These are phyloP conservation scores for Macrocybe gigantea DNA, from an alignment of 768 basidiomycete species.

Conservation along the genomic window DNA sequence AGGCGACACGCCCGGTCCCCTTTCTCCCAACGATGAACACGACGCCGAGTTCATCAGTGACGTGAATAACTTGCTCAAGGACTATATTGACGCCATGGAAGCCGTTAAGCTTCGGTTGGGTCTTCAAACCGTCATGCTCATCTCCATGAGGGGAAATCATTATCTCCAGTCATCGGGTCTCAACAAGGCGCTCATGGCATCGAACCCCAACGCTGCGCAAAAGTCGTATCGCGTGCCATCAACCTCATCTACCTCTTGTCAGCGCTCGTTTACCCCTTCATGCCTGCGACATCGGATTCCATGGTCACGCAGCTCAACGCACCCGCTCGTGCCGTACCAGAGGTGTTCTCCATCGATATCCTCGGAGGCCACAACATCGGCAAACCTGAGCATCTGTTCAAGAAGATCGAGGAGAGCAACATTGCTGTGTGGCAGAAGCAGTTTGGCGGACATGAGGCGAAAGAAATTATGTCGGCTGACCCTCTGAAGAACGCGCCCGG, in stretches of 20 bases:
- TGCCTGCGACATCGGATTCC: constrained; percentile 82
- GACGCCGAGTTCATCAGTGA: constrained; percentile 77
- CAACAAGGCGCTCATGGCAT: constrained; percentile 81
- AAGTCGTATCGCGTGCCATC: constrained; percentile 83
- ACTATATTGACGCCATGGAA: constrained; percentile 87
- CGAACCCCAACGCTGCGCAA: constrained; percentile 79
- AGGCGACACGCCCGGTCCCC: constrained; percentile 59
- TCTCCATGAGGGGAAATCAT: constrained; percentile 85
- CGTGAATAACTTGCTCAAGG: constrained; percentile 71
- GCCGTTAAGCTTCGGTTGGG: constrained; percentile 84
- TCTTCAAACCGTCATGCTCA: constrained; percentile 81
- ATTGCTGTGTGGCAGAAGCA: constrained; percentile 73
- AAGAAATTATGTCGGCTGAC: constrained; percentile 29
- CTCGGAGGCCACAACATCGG: constrained; percentile 83
- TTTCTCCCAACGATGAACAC: constrained; percentile 58
- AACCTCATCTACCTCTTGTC: constrained; percentile 92
- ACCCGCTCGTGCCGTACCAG: constrained; percentile 75
- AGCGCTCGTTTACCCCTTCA: constrained; percentile 87
- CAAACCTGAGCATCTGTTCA: constrained; percentile 86
- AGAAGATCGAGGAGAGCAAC: constrained; percentile 89
- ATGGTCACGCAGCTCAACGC: constrained; percentile 89
- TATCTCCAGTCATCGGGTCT: constrained; percentile 93
- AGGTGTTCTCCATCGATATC: constrained; percentile 71
- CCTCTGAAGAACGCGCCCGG: constrained; percentile 37
- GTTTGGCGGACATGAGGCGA: constrained; percentile 65